These are phyloP conservation scores for Besnoitia besnoiti DNA, from an alignment of 169 alveolate genomes.

Conservation along the genomic window DNA sequence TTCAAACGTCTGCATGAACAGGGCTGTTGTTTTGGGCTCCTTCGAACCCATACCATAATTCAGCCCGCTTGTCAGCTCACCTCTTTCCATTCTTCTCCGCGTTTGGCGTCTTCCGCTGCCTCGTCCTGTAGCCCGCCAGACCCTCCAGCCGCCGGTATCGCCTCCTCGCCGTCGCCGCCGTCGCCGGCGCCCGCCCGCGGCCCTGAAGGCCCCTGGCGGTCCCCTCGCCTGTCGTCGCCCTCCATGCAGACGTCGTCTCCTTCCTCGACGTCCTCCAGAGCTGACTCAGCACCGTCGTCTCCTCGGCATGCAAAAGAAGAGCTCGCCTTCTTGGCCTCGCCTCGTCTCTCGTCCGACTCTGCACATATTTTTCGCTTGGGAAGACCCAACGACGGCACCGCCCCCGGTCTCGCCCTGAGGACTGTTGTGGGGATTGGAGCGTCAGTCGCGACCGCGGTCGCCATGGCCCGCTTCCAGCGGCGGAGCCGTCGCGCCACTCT, in stretches of 20 bases:
- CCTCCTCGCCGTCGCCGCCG: background rate
- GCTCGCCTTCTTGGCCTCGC: too few species aligned
- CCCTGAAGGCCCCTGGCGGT: too few species aligned
- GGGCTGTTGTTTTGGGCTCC: too few species aligned
- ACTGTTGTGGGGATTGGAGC: background rate
- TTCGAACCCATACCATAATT: too few species aligned
- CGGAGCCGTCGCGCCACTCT: background rate
- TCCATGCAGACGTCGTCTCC: background rate
- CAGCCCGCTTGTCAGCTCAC: background rate
- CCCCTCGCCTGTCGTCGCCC: background rate
- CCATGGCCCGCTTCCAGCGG: slow-evolving; percentile 23
- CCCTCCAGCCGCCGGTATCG: background rate
- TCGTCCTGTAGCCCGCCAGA: background rate
- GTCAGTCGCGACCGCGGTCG: background rate
- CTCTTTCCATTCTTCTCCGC: slow-evolving; percentile 36
- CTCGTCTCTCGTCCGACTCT: background rate
- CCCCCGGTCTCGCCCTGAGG: background rate
- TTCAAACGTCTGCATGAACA: too few species aligned
- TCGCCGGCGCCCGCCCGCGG: background rate
- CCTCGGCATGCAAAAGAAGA: too few species aligned
- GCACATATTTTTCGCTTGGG: too few species aligned
- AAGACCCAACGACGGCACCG: background rate
- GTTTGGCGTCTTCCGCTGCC: background rate
- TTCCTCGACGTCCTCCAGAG: background rate
- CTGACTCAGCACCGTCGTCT: slow-evolving; percentile 4